Conservation (phyloP, 2,329 filamentous ascomycete species). For the Trichophyton equinum region DNA sequence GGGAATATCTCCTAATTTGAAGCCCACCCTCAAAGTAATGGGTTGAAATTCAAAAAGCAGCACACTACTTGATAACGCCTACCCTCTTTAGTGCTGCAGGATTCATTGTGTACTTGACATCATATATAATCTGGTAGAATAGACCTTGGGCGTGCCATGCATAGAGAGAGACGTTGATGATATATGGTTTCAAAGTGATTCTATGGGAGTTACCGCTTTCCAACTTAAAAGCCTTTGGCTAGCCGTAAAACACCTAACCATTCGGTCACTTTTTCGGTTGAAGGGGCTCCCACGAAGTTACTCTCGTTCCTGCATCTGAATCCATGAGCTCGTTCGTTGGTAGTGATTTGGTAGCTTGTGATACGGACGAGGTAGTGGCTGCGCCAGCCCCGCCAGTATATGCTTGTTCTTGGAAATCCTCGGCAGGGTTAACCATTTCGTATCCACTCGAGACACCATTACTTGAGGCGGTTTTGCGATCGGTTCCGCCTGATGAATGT, state of each 20-base stretch:
- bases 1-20: too few species aligned
- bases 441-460: background rate
- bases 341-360: background rate
- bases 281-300: conserved; percentile 4
- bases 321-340: conserved; percentile 7
- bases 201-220: background rate
- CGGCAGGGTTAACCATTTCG: background rate
- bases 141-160: background rate
- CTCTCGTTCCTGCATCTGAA: background rate
- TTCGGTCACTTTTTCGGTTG: background rate
- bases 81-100: too few species aligned
- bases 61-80: too few species aligned
- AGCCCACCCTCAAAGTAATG: too few species aligned
- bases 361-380: background rate
- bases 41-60: too few species aligned
- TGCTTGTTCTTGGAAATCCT: background rate
- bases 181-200: background rate
- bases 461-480: too few species aligned
- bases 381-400: too few species aligned
- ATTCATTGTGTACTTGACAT: too few species aligned
- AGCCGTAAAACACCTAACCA: too few species aligned
- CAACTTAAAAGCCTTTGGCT: background rate
- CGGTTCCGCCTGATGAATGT: background rate
- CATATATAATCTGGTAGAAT: background rate
- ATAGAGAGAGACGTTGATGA: background rate